Conservation (phyloP, 345 rosid genomes). For the Citrus unshiu region DNA sequence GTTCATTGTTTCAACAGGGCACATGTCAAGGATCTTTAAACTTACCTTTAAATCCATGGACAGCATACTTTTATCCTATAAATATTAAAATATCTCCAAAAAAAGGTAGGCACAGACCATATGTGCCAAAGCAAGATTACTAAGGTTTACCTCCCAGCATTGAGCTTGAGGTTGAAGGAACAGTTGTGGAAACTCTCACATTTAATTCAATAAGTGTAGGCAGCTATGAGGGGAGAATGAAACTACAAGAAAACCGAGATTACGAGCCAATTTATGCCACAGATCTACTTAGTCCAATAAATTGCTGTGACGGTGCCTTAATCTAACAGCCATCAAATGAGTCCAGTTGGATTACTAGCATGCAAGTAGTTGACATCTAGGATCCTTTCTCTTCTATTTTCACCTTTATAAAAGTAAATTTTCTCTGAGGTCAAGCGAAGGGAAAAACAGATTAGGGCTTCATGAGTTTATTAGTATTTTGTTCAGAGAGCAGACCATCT, state of each 20-base stretch:
- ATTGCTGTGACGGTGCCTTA: neutral
- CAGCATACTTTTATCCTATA: neutral
- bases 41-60: neutral
- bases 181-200: neutral
- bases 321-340: neutral
- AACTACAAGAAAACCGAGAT: neutral
- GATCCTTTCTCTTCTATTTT: neutral
- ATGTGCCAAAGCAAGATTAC: neutral
- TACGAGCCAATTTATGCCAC: constrained; percentile 5
- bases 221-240: neutral
- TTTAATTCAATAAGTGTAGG: neutral
- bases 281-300: neutral
- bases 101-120: neutral
- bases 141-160: neutral
- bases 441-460: neutral
- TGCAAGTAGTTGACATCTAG: neutral
- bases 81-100: neutral
- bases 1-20: neutral
- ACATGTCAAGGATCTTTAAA: constrained; percentile 6
- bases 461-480: neutral
- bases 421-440: neutral
- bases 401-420: neutral
- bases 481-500: neutral
- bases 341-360: neutral
- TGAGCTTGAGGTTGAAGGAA: neutral